phyloP scores from a whole-genome alignment of 176 grass and related monocot genomes.

The Coix lacrymajobi region DNA sequence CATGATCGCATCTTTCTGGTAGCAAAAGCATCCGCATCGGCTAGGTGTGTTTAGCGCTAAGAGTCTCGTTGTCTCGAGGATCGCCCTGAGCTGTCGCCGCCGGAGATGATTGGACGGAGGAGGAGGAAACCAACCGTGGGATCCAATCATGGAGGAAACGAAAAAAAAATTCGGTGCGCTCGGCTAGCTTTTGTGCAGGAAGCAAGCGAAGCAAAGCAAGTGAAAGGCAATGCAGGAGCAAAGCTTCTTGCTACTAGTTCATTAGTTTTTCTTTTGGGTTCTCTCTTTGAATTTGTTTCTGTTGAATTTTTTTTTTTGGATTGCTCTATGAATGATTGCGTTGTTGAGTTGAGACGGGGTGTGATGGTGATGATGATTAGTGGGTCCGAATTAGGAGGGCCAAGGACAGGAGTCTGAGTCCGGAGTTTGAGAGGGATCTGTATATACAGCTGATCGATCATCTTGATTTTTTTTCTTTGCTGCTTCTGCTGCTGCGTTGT shows the following conservation, averaged over 20 bases:
- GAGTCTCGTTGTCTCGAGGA: constrained; percentile 13
- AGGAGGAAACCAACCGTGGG: background rate
- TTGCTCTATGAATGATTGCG: constrained; percentile 44
- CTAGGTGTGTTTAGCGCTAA: background rate
- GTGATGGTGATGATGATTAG: constrained; percentile 38
- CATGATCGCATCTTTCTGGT: constrained; percentile 33
- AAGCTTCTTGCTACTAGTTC: constrained; percentile 37
- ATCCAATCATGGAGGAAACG: background rate
- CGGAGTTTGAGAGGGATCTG: constrained; percentile 17
- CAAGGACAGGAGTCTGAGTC: background rate
- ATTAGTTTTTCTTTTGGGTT: constrained; percentile 25
- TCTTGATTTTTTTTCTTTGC: background rate
- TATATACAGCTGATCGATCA: constrained; percentile 50
- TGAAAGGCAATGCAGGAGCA: constrained; percentile 50
- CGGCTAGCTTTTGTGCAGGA: constrained; percentile 25
- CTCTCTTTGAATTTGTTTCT: constrained; percentile 10
- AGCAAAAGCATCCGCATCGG: constrained; percentile 15
- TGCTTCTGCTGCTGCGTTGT: constrained; percentile 33
- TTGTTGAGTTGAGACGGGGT: constrained; percentile 45
- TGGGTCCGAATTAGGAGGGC: constrained; percentile 41
- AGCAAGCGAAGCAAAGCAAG: constrained; percentile 15
- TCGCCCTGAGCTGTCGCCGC: constrained; percentile 25
- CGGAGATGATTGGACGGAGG: constrained; percentile 8
- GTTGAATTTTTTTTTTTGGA: constrained; percentile 23
- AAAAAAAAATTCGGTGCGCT: background rate